A percentile compares a stretch with the other conserved stretches of the same genome.
These are phyloP conservation scores for Claviceps quebecensis DNA, from an alignment of 2,329 filamentous ascomycete genomes.

Conservation along the genomic window DNA sequence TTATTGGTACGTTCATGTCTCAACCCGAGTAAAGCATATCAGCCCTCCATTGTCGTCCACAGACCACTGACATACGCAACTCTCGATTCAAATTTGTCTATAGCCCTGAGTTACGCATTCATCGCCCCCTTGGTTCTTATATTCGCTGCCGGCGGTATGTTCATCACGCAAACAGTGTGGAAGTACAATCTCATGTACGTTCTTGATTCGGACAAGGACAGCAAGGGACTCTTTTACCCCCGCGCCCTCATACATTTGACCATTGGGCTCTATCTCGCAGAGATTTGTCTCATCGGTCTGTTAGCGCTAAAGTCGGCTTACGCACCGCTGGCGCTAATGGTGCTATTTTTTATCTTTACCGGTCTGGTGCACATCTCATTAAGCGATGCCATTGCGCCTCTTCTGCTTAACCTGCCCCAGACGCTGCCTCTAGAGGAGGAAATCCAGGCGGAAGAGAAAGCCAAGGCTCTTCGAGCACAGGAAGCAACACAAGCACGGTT, in stretches of 20 bases:
- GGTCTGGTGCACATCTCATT: conserved; percentile 62
- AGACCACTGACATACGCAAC: background rate
- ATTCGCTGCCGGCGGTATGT: conserved; percentile 68
- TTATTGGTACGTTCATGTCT: conserved; percentile 48
- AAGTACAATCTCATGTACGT: conserved; percentile 87
- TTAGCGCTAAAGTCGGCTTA: conserved; percentile 56
- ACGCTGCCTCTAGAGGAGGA: conserved; percentile 47
- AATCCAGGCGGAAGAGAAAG: conserved; percentile 28
- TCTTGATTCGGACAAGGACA: conserved; percentile 68
- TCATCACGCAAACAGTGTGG: conserved; percentile 74
- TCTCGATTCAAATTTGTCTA: background rate
- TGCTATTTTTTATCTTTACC: conserved; percentile 62
- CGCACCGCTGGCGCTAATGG: conserved; percentile 61
- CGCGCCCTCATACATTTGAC: conserved; percentile 79
- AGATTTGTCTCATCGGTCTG: conserved; percentile 72
- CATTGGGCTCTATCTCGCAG: conserved; percentile 68
- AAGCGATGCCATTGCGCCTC: conserved; percentile 57
- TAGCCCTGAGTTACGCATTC: conserved; percentile 70
- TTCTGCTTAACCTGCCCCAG: conserved; percentile 67
- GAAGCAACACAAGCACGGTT: conserved; percentile 12
- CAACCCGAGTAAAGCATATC: background rate
- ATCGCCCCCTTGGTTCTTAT: conserved; percentile 76
- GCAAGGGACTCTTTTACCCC: conserved; percentile 75
- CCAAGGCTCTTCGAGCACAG: conserved; percentile 24
- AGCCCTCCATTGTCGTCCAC: background rate